Conservation (phyloP, 208 protist genomes). For the Wallacemonas sp. region DNA sequence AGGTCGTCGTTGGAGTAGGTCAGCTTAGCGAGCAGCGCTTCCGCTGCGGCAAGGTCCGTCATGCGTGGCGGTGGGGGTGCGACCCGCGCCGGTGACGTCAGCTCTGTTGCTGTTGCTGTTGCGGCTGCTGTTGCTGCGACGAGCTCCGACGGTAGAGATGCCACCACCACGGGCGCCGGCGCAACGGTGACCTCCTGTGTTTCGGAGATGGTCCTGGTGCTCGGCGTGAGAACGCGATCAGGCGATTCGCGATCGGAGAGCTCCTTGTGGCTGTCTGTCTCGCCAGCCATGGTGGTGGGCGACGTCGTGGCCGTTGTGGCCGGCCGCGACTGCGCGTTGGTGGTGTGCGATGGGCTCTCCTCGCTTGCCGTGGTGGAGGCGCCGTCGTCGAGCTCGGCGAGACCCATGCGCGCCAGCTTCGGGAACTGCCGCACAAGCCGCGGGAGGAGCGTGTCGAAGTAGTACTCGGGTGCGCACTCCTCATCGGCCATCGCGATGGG, state of each 20-base stretch:
- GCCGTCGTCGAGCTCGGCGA: neutral
- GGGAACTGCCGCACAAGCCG: slow-evolving; percentile 33
- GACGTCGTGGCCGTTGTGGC: neutral
- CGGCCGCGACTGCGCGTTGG: neutral
- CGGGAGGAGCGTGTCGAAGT: slow-evolving; percentile 28
- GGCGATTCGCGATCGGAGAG: neutral
- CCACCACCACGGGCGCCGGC: no score
- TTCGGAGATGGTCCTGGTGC: no score
- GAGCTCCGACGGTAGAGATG: no score
- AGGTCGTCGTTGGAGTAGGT: slow-evolving; percentile 33
- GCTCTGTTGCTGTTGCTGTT: no score
- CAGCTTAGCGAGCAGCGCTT: neutral
- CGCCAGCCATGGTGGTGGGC: neutral
- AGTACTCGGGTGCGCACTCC: slow-evolving; percentile 50
- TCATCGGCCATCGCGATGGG: slow-evolving; percentile 38
- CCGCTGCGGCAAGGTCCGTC: neutral
- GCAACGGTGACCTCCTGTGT: no score
- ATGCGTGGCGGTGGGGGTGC: neutral
- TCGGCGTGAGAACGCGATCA: no score
- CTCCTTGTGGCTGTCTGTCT: neutral
- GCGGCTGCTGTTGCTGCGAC: no score
- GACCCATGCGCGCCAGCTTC: slow-evolving; percentile 5
- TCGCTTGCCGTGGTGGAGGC: slow-evolving; percentile 22
- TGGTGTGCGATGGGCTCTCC: slow-evolving; percentile 17
- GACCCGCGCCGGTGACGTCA: no score